Evolutionary conservation across 495 filamentous ascomycete genomes (phyloP), one percentile per base, ranked within the genome.

Genomic region (Penicillium manginii): DNA sequence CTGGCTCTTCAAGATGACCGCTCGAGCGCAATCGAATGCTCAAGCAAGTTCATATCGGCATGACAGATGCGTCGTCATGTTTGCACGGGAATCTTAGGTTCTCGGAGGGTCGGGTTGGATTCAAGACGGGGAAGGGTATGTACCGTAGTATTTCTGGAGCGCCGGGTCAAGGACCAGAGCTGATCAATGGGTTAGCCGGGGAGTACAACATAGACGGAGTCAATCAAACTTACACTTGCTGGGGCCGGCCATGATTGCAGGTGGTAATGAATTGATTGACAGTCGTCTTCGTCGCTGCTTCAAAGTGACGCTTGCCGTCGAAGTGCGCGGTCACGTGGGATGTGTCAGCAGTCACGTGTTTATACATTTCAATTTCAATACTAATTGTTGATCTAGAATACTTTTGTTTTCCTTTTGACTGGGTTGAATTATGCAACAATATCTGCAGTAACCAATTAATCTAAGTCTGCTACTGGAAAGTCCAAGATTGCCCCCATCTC

Each of bases 101-200:
- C 40, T 43, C 40, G 40, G n/a, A 19, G 40, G 18, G n/a, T 43
- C n/a, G 9, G 4, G 23, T 32, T 22, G 40, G 33, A 39, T 45
- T n/a, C 52, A 46, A 43, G 64, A 59, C 55, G 49, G 57, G 46
- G 59, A 54, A 55, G 58, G 54, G 50, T 61, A 66, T 60, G 63
- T 87, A 93, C 90, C 82, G 68, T 83, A 83, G 72, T 88, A 86
- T 81, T 88, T 89, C 77, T 88, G 80, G 68, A 91, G 71, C 63
- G 88, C 90, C 74, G 91, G 91, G 81, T 94, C 91, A 79, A 88
- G 73, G 73, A 84, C 71, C 74, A 91, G 64, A 39, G 79, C 82
- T 84, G 58, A 37, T 52, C 29, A 59, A 60, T 52, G 52, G 46
- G 32, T 62, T 55, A 57, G 59, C 56, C 12, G 54, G 23, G n/a